Evolutionary conservation across 2,329 filamentous ascomycete species (phyloP).

Genomic region (Malbranchea zuffiana): DNA sequence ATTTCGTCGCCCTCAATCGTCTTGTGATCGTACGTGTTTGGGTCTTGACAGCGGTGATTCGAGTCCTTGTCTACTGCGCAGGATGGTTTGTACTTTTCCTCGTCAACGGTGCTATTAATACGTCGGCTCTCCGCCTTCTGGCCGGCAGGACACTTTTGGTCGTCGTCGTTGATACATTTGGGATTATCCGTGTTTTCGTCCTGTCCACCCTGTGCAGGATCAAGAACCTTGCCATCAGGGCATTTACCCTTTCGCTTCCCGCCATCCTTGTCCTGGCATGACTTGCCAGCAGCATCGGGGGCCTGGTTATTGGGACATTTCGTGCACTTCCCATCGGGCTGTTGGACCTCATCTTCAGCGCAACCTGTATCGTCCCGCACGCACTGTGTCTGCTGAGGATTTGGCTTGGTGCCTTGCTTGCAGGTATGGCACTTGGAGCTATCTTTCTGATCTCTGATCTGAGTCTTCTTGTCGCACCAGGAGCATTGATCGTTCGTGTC

Average conservation of each 20-base stretch:
- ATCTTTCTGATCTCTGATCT: too few species aligned
- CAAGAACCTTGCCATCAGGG: neutral
- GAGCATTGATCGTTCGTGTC: too few species aligned
- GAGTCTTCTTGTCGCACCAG: too few species aligned
- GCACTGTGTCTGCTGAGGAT: neutral
- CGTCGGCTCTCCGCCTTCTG: neutral
- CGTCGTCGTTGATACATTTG: conserved; percentile 1
- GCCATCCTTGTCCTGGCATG: neutral
- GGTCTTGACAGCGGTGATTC: neutral
- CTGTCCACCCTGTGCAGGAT: neutral
- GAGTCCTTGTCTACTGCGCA: neutral
- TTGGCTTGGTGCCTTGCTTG: neutral
- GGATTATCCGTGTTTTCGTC: neutral
- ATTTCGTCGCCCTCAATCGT: neutral
- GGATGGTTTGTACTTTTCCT: neutral
- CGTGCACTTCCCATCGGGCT: neutral
- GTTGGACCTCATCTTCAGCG: neutral
- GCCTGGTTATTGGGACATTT: neutral
- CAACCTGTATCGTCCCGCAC: neutral
- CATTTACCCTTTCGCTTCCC: neutral
- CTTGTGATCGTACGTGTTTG: neutral
- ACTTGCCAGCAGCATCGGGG: neutral
- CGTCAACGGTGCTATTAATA: neutral
- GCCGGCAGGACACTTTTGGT: neutral
- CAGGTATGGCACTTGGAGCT: too few species aligned